Percentiles rank a stretch among this genome's conserved stretches.
These are phyloP conservation scores for Tolypocladium inflatum DNA, from an alignment of 2,329 filamentous ascomycete genomes.

Conservation along the genomic window DNA sequence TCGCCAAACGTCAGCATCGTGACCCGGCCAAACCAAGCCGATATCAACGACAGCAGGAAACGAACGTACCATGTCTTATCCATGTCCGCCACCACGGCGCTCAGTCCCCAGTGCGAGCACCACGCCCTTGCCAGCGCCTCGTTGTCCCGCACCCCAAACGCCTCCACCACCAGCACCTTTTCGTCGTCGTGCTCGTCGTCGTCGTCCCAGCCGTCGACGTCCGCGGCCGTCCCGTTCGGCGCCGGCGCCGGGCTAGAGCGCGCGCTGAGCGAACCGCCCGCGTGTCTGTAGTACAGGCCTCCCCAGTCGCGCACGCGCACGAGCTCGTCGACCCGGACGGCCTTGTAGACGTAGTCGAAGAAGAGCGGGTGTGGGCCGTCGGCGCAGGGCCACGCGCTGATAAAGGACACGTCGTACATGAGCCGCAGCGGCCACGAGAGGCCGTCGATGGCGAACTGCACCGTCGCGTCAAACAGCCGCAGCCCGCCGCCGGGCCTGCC, in stretches of 20 bases:
- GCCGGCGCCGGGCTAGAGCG: conserved; percentile 24
- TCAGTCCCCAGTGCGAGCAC: conserved; percentile 68
- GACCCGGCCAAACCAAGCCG: background rate
- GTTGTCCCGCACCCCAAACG: conserved; percentile 64
- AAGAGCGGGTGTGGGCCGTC: conserved; percentile 60
- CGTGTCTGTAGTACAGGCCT: conserved; percentile 25
- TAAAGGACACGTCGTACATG: conserved; percentile 55
- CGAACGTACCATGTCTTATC: conserved; percentile 55
- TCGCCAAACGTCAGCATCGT: conserved; percentile 8
- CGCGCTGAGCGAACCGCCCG: conserved; percentile 16
- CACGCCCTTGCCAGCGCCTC: conserved; percentile 68
- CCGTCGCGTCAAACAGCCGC: conserved; percentile 47
- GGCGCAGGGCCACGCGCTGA: conserved; percentile 55
- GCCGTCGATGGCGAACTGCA: conserved; percentile 55
- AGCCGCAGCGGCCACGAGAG: conserved; percentile 54
- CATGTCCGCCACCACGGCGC: conserved; percentile 60
- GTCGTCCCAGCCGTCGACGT: conserved; percentile 9
- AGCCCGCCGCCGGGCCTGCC: conserved; percentile 21
- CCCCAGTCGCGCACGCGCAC: conserved; percentile 60
- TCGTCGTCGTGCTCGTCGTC: conserved; percentile 44
- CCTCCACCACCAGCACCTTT: conserved; percentile 61
- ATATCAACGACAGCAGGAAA: conserved; percentile 5
- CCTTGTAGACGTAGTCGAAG: conserved; percentile 56
- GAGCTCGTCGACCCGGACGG: conserved; percentile 53
- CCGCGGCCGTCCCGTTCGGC: background rate